Base-by-base conservation (phyloP, 2,329 filamentous ascomycete genomes). In the Nigrospora oryzae region DNA sequence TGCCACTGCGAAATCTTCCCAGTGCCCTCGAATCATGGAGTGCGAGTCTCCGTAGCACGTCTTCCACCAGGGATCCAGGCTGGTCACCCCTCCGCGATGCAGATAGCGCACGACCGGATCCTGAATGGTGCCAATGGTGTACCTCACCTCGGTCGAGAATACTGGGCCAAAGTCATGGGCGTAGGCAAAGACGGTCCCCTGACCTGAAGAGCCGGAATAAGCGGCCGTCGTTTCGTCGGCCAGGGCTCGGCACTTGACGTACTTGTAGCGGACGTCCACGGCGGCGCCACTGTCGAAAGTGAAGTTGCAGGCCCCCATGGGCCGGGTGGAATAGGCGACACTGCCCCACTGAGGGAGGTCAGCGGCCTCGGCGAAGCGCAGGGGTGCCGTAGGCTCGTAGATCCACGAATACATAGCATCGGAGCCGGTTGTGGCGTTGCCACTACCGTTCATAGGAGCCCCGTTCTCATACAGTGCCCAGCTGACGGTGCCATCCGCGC, bases 91-190 rank as follows among this genome's bases (percentile, higher is more conserved):
- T 15, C 81, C 74, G 31, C 79, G 74, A 14, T 83, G 78, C 31
- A 84, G 80, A 63, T 76, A 89, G 52, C 86, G 83, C 12, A 83
- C 75, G 32, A 86, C 78, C 0, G 82, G 82, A 48, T 84, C 75
- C 53, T 89, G 84, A 34, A 83, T 74, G 50, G 85, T 78, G 11
- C 81, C 77, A 49, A 89, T 70, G 1, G 83, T 86, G 57, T 88
- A 89, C 5, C 81, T 71, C 17, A 80, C 73, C 35, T 71, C 79
- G 17, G 53, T 40, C 19, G 73, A 65, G 14, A 58, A 54, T 8
- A 56, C 47, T 35, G 65, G 63, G 2, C 53, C 55, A 46, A 57
- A 53, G 19, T 58, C 56, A 44, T 81, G 80, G 3, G 75, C 40
- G 19, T 36, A 42, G 4, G 40, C 33, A 14, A 42, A 42, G 33